Evolutionary conservation across 2,329 filamentous ascomycete genomes (phyloP).

Genomic region (Cryphonectria nitschkei): DNA sequence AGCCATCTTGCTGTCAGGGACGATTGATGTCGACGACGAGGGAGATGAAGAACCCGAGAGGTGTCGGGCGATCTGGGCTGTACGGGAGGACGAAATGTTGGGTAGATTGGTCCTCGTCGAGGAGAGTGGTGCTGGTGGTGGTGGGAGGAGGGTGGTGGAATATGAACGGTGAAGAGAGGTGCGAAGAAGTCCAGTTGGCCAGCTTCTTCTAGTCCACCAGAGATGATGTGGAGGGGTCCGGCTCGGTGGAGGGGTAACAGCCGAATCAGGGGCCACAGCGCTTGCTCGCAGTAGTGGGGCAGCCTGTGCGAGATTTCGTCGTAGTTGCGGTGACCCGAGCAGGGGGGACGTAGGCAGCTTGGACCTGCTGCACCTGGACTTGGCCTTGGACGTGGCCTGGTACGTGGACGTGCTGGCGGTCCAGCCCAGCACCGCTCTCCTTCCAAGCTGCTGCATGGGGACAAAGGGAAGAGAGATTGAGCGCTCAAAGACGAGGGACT

Average conservation of each 20-base stretch:
- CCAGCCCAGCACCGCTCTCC: constrained; percentile 1
- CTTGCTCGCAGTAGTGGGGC: constrained; percentile 23
- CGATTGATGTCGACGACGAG: constrained; percentile 32
- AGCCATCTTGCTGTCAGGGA: constrained; percentile 51
- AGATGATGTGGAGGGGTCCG: constrained; percentile 25
- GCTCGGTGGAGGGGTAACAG: constrained; percentile 23
- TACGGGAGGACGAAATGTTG: constrained; percentile 55
- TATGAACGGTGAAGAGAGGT: constrained; percentile 19
- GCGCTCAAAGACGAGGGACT: not conserved
- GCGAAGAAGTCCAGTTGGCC: constrained; percentile 17
- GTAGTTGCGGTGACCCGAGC: constrained; percentile 2
- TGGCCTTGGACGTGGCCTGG: not conserved
- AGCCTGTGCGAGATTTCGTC: constrained; percentile 18
- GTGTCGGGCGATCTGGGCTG: constrained; percentile 60
- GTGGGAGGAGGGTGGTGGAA: constrained; percentile 14
- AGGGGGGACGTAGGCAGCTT: not conserved
- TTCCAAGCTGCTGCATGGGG: not conserved
- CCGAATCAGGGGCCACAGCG: constrained; percentile 16
- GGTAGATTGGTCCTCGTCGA: constrained; percentile 32
- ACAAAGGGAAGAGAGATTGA: not conserved
- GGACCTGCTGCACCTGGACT: not conserved
- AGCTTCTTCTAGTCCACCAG: constrained; percentile 5
- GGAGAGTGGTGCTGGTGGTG: constrained; percentile 24
- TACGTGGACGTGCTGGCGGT: not conserved
- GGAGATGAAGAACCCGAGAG: constrained; percentile 45